Evolutionary conservation across 306 rosid genomes (phyloP), one percentile per base, ranked within the genome.

Genomic region (Casuarina equisetifolia): DNA sequence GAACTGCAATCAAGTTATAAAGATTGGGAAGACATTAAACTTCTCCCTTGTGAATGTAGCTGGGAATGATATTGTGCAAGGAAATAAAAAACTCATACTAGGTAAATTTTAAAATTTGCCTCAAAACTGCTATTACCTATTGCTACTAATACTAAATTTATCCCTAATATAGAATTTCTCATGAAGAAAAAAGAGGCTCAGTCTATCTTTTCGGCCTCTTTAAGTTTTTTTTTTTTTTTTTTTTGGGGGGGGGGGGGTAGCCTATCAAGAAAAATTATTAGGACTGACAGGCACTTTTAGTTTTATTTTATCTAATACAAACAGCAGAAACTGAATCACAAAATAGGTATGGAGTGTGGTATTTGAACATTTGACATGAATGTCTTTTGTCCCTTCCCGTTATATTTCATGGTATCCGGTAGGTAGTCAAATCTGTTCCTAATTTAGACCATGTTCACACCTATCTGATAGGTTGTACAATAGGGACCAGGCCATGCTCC

Each of bases 31-130:
- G 88, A 84, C 90, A 50, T 80, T 96, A 74, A 96, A 88, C 74
- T 89, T 96, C 83, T 96, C 99, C 50, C 91, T 96, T 45, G 99
- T 96, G 80, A 96, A 96, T 82, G 89, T 96, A 49, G 98, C 98
- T 80, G 99, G 99, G 57, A 96, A 90, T 81, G 99, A 96, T 88
- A 81, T 96, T 77, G 99, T 96, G 81, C 98, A 96, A 82, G 99
- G 99, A 84, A 96, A 96, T 80, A 96, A 96, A 87, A 96, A 96
- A 89, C 99, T 96, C 69, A 85, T 96, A 80, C 76, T 92, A 61
- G 99, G 99, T 93, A 76, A 77, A 88, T 86, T 76, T 43, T 44
- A 36, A 19, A 78, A 64, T 51, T 62, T 77, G 55, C 81, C 52
- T 9, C 19, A 42, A 39, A 55, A 25, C 42, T 74, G 42, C 70